Evolutionary conservation across 2,329 filamentous ascomycete genomes (phyloP), one percentile per base, ranked within the genome.

Genomic region (Beauveria pseudobassiana): DNA sequence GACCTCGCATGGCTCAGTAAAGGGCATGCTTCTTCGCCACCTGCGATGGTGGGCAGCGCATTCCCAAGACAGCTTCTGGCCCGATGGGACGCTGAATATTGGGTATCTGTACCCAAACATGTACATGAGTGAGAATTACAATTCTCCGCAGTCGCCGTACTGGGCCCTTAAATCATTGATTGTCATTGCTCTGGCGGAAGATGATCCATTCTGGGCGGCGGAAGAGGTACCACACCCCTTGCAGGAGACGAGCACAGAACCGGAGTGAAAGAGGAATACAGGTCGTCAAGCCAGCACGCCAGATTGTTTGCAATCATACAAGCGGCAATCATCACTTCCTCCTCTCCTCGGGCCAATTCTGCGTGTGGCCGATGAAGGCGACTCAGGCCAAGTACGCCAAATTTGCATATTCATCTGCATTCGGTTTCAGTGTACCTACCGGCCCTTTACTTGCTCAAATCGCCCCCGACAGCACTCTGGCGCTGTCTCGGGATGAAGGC

Each of bases 111-210:
- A 73, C 50, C 70, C 71, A 0, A 83, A 83, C 64, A 82, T 82
- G 77, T 83, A 78, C 65, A 76, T 84, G 75, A 72, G 73, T 42
- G 82, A 84, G 66, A 78, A 82, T 64, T 84, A 84, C 68, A 84
- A 84, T 66, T 84, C 81, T 1, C 80, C 81, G 0, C 81, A 84
- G 63, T 83, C 80, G 0, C 73, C 76, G 0, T 84, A 83, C 65
- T 84, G 81, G 82, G 77, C 75, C 8, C 68, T 83, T 24, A 84
- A 84, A 62, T 76, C 77, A 0, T 75, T 84, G 3, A 69, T 82
- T 1, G 74, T 73, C 0, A 67, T 81, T 0, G 72, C 70, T 0
- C 61, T 83, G 0, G 63, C 70, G 0, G 63, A 66, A 1, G 63
- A 68, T 0, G 71, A 81, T 52, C 66, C 71, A 0, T 83, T 84